Conservation (phyloP, 148 eudicot genomes). For the Amaranthus cruentus region DNA sequence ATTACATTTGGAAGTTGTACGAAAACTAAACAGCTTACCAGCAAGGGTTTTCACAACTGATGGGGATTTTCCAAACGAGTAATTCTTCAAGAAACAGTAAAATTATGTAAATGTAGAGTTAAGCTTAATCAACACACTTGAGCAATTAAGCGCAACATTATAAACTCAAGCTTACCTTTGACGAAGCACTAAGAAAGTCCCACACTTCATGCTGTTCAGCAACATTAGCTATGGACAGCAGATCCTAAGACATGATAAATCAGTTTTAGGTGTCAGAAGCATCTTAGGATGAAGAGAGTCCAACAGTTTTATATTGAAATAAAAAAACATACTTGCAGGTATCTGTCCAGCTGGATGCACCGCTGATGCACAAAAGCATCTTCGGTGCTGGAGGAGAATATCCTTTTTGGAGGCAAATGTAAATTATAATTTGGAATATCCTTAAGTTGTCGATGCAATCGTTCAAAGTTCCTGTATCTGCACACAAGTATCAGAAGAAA, state of each 20-base stretch:
- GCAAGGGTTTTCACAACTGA: constrained; percentile 90
- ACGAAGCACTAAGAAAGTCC: constrained; percentile 90
- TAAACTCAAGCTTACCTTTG: constrained; percentile 56
- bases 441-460: constrained; percentile 90
- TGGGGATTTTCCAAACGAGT: constrained; percentile 84
- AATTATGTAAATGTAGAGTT: constrained; percentile 4
- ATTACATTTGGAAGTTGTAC: neutral
- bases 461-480: constrained; percentile 94
- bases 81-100: constrained; percentile 53
- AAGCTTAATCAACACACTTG: neutral
- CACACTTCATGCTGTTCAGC: constrained; percentile 99
- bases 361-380: constrained; percentile 98
- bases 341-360: constrained; percentile 92
- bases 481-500: constrained; percentile 15
- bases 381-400: constrained; percentile 98
- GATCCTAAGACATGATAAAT: constrained; percentile 56
- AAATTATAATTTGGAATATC: constrained; percentile 90
- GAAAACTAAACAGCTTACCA: constrained; percentile 43
- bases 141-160: neutral
- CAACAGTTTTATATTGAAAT: constrained; percentile 7
- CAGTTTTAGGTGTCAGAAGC: constrained; percentile 6
- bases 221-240: constrained; percentile 93
- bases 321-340: constrained; percentile 62
- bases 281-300: neutral
- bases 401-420: constrained; percentile 97